Percentiles rank a stretch among this genome's conserved stretches.
Conservation (phyloP, 345 rosid genomes). For the Eucalyptus melliodora region DNA sequence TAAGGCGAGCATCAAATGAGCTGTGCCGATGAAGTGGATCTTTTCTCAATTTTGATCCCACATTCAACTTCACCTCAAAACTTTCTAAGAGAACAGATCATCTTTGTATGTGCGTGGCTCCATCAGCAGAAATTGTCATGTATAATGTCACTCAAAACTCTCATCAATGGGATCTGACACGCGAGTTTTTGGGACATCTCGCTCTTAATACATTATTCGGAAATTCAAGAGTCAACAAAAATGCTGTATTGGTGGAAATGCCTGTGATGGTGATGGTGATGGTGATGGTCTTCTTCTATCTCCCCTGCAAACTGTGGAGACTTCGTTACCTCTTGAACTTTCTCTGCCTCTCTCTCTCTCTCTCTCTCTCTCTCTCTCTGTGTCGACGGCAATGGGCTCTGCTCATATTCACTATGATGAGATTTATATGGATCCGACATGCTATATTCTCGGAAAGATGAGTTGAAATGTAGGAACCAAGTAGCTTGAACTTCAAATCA, state of each 20-base stretch:
- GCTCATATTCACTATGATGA: neutral
- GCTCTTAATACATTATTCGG: neutral
- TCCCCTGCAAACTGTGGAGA: neutral
- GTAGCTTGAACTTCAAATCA: neutral
- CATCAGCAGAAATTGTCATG: neutral
- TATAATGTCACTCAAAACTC: neutral
- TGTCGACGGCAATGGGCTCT: neutral
- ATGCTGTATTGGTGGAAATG: neutral
- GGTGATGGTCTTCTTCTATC: neutral
- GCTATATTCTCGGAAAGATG: neutral
- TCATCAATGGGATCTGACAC: neutral
- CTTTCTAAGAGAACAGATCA: neutral
- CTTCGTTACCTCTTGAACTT: neutral
- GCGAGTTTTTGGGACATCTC: neutral
- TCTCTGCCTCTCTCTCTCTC: neutral
- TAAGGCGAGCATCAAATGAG: constrained; percentile 72
- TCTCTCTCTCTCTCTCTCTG: neutral
- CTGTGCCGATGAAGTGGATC: neutral
- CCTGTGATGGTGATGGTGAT: neutral
- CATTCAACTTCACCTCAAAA: neutral
- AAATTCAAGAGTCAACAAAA: neutral
- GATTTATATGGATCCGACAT: neutral
- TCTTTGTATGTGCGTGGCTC: neutral
- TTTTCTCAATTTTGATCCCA: neutral
- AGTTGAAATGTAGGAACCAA: neutral